Evolutionary conservation across 495 filamentous ascomycete genomes (phyloP).

Genomic region (Chaetomium fimeti): DNA sequence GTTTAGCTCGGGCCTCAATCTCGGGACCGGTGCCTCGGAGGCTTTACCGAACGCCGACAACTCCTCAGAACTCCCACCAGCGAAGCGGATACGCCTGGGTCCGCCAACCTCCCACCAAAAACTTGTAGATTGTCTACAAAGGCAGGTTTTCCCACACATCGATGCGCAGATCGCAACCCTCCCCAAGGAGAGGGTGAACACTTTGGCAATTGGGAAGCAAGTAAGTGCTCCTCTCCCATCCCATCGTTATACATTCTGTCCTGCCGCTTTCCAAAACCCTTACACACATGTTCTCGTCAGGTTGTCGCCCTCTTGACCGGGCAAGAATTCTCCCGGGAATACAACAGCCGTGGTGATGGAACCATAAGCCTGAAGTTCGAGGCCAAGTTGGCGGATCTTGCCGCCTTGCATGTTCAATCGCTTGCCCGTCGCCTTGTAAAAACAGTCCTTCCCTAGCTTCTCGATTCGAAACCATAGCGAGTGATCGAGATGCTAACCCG

Average conservation of each 20-base stretch:
- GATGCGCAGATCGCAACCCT: constrained; percentile 23
- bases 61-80: not conserved
- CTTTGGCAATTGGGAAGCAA: constrained; percentile 17
- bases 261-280: constrained; percentile 5
- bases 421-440: constrained; percentile 20
- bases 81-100: not conserved
- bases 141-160: constrained; percentile 41
- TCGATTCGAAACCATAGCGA: not conserved
- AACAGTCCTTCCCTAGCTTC: not conserved
- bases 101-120: not conserved
- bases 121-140: constrained; percentile 28
- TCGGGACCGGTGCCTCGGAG: not conserved
- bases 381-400: constrained; percentile 16
- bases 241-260: not conserved
- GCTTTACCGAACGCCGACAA: not conserved
- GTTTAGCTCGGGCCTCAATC: not conserved
- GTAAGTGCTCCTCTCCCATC: constrained; percentile 6
- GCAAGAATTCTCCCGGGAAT: constrained; percentile 20
- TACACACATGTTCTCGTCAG: constrained; percentile 12
- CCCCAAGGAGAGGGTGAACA: constrained; percentile 11
- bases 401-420: constrained; percentile 10
- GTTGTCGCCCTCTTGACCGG: constrained; percentile 22
- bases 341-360: constrained; percentile 17
- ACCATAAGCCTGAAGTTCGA: constrained; percentile 25
- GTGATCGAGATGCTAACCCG: not conserved